These are phyloP conservation scores for Trypanosoma grayi DNA, from an alignment of 208 protist species.

Conservation along the genomic window DNA sequence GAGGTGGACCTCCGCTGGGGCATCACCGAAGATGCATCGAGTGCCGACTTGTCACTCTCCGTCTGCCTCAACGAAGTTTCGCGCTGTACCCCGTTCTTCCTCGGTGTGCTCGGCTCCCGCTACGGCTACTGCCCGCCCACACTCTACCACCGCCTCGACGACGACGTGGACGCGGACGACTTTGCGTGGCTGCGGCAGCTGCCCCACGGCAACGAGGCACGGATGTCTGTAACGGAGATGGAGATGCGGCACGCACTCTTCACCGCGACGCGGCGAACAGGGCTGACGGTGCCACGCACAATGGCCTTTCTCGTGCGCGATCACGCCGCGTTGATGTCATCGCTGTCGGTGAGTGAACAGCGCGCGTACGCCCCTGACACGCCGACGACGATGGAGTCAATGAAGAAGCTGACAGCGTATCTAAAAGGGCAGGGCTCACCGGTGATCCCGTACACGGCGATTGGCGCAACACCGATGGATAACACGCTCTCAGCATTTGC, in stretches of 20 bases:
- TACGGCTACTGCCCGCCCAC: slow-evolving; percentile 77
- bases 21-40: slow-evolving; percentile 82
- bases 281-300: slow-evolving; percentile 3
- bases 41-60: slow-evolving; percentile 69
- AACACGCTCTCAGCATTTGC: neutral
- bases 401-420: slow-evolving; percentile 40
- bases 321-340: slow-evolving; percentile 31
- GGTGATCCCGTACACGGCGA: slow-evolving; percentile 52
- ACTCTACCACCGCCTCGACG: slow-evolving; percentile 67
- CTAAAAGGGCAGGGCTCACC: slow-evolving; percentile 27
- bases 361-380: slow-evolving; percentile 62
- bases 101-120: slow-evolving; percentile 90
- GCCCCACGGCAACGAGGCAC: slow-evolving; percentile 1
- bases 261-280: slow-evolving; percentile 40
- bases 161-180: slow-evolving; percentile 63
- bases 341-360: slow-evolving; percentile 32
- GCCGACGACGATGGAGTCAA: slow-evolving; percentile 26
- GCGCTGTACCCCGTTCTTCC: slow-evolving; percentile 92
- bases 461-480: slow-evolving; percentile 18
- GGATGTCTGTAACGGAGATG: slow-evolving; percentile 93
- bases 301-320: slow-evolving; percentile 85
- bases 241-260: slow-evolving; percentile 93
- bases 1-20: slow-evolving; percentile 97
- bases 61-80: slow-evolving; percentile 95
- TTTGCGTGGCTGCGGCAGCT: slow-evolving; percentile 64